Evolutionary conservation across 2,329 filamentous ascomycete genomes (phyloP), one percentile per base, ranked within the genome.

Genomic region (Penicillium griseofulvum): DNA sequence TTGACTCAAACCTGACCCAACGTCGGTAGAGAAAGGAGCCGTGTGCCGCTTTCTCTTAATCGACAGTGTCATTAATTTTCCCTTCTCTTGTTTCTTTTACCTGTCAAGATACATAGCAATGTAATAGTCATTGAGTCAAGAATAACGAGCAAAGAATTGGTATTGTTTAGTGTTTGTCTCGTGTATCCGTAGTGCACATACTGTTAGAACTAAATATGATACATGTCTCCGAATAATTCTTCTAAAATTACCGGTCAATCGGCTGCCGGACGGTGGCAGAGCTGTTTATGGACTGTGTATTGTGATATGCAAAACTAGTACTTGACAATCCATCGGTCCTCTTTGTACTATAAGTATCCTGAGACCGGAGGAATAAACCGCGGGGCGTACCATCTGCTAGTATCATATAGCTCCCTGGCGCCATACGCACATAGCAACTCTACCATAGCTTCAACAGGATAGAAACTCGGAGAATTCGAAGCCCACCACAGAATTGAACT

Each of bases 121-220:
- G 60, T 65, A 65, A 65, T 65, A 64, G 54, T 63, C 55, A 64
- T 61, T 63, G 62, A 66, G 57, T 59, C 62, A 64, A 66, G 62
- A 65, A 54, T 65, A 59, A 65, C 60, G 64, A 65, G 52, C 61
- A 56, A 65, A 62, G 53, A 45, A 63, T 45, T 49, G 22, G 28
- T 39, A 55, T 57, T 49, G 38, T 61, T 52, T 36, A 17, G 3
- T 24, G 12, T 34, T 37, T 28, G 2, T 33, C 16, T 33, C 11
- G 10, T 42, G 12, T 37, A 29, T 38, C 41, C 16, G 17, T 17
- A 16, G 12, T 17, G 17, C 14, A 8, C 17, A 29, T 24, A 11
- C 26, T 17, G 16, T 38, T 31, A 24, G 14, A 31, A 19, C 19
- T 31, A 46, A 22, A 51, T 34, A 39, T 16, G 3, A 5, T 26